phyloP scores from a whole-genome alignment of 164 flowering plant species.

The Litsea cubeba region DNA sequence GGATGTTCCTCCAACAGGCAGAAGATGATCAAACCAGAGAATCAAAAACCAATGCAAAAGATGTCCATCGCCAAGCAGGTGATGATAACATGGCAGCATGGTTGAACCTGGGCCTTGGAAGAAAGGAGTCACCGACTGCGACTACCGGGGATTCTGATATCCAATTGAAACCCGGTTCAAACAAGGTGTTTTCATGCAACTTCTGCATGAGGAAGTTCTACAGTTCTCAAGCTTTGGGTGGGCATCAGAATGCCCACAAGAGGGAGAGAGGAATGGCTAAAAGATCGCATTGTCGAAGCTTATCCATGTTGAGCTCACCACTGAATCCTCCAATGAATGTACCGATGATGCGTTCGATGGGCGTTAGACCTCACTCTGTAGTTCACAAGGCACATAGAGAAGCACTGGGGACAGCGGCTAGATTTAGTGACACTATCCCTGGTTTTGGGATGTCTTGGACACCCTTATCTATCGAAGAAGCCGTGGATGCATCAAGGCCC shows the following conservation, averaged over 20 bases:
- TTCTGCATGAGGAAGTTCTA: conserved; percentile 86
- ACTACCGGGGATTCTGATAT: conserved; percentile 10
- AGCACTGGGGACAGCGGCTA: conserved; percentile 13
- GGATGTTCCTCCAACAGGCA: conserved; percentile 21
- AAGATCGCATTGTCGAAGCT: conserved; percentile 15
- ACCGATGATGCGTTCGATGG: conserved; percentile 17
- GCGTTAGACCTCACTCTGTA: conserved; percentile 31
- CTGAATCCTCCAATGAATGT: conserved; percentile 11
- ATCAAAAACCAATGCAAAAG: background rate
- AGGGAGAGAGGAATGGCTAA: conserved; percentile 73
- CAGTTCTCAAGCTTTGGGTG: conserved; percentile 91
- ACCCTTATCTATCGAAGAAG: conserved; percentile 16
- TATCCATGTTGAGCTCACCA: conserved; percentile 1
- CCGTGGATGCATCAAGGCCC: conserved; percentile 38
- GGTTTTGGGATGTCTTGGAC: conserved; percentile 20
- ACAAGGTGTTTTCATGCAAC: conserved; percentile 74
- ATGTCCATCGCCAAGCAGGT: conserved; percentile 12
- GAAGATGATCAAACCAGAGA: conserved; percentile 17
- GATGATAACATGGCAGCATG: conserved; percentile 38
- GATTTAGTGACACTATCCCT: conserved; percentile 17
- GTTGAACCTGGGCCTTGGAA: conserved; percentile 65
- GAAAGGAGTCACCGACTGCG: conserved; percentile 12
- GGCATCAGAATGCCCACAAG: conserved; percentile 96
- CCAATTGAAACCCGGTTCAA: conserved; percentile 28
- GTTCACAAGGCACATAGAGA: conserved; percentile 23